Base-by-base conservation (phyloP, 2,329 filamentous ascomycete genomes). In the Plenodomus tracheiphilus region DNA sequence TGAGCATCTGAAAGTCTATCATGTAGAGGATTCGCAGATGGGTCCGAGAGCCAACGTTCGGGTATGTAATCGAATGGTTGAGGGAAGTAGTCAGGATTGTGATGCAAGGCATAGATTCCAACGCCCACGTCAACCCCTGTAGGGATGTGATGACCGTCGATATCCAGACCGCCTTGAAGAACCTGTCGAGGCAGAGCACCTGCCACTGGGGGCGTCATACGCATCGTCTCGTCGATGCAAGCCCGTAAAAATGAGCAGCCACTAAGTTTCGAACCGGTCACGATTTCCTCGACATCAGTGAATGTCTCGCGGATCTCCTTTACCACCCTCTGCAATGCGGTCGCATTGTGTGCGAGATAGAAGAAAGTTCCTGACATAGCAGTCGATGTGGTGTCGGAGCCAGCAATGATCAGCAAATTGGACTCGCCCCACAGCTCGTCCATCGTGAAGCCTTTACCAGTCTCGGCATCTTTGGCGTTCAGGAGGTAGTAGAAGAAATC, bases 401-500 rank as follows among this genome's bases (percentile, higher is more conserved):
- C 78, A 13, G 78, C 78, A 36, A 79, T 76, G 50, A 81, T 80
- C 19, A 81, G 58, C 2, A 77, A 65, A 44, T 78, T 76, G 30
- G 74, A 77, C 56, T 81, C 79, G 52, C 73, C 75, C 71, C 75
- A 78, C 18, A 81, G 56, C 56, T 81, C 78, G 43, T 73, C 66
- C 64, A 72, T 66, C 54, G 68, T 68, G 66, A 77, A 73, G 42
- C 75, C 69, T 25, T 73, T 61, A 49, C 75, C 71, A 15, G 76
- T 76, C 52, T 78, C 69, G 1, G 75, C 72, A 58, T 81, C 73
- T 59, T 75, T 74, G 43, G 77, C 74, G 46, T 77, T 70, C 39
- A 77, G 63, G 4, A 78, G 69, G 66, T 81, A 69, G 63, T 77
- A 72, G 65, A 77, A 76, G 59, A 80, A 77, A 58, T 79, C 78